Evolutionary conservation across 805 yeast species (phyloP).

Genomic region (Dipodascopsis tothii): DNA sequence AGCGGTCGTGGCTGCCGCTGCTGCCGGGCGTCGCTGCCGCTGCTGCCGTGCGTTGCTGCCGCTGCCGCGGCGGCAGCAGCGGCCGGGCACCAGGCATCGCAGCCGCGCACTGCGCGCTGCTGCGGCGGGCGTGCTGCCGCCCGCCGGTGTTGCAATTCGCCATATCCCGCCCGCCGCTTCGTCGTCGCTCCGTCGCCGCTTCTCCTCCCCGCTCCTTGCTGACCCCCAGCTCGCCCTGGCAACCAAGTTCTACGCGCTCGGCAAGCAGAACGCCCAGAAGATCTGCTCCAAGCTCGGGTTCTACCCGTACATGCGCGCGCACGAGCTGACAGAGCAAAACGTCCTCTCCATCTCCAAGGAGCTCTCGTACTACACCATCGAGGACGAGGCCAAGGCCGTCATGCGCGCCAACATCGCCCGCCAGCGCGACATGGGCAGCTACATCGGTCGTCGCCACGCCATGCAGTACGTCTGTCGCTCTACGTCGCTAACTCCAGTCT

Average conservation of each 20-base stretch:
- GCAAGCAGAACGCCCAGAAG: constrained; percentile 60
- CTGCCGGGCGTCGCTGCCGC: too few species aligned
- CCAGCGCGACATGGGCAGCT: constrained; percentile 75
- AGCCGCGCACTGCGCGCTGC: too few species aligned
- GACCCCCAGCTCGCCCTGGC: constrained; percentile 63
- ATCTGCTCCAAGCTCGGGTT: constrained; percentile 84
- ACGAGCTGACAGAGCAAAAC: constrained; percentile 82
- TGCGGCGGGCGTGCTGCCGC: too few species aligned
- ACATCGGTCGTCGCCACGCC: constrained; percentile 84
- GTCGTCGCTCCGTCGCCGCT: too few species aligned
- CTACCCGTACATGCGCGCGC: constrained; percentile 91
- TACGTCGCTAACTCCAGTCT: constrained; percentile 11
- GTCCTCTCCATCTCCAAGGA: constrained; percentile 81
- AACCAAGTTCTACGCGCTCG: constrained; percentile 78
- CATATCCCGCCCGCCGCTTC: too few species aligned
- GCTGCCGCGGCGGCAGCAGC: too few species aligned
- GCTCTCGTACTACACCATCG: constrained; percentile 72
- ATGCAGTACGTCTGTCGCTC: constrained; percentile 39
- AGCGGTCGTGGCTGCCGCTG: too few species aligned
- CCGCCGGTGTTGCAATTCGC: too few species aligned
- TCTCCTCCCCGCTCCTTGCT: too few species aligned
- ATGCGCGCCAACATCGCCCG: constrained; percentile 64
- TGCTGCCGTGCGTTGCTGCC: too few species aligned
- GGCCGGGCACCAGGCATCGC: not conserved
- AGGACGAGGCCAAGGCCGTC: constrained; percentile 67